Conservation (phyloP, 164 flowering plant genomes). For the Annona squamosa region DNA sequence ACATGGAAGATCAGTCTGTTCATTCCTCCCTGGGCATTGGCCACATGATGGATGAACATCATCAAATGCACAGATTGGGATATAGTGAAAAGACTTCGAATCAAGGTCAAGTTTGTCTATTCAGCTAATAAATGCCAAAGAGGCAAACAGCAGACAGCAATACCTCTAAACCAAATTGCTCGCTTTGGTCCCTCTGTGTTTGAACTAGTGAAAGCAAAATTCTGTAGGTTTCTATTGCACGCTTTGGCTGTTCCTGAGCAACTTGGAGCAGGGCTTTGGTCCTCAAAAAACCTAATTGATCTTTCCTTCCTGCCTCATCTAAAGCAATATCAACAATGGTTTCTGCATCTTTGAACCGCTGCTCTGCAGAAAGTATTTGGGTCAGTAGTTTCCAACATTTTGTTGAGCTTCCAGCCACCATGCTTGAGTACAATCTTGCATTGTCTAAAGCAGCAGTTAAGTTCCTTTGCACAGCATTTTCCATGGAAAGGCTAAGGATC, state of each 20-base stretch:
- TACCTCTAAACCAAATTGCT: slow-evolving; percentile 40
- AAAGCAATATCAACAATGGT: slow-evolving; percentile 68
- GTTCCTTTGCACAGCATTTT: slow-evolving; percentile 79
- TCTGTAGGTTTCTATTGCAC: slow-evolving; percentile 74
- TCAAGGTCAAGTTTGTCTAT: background rate
- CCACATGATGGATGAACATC: background rate
- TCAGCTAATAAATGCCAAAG: background rate
- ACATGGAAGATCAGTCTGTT: background rate
- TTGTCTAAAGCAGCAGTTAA: slow-evolving; percentile 54
- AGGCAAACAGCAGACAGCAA: background rate
- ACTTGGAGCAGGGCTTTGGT: slow-evolving; percentile 75
- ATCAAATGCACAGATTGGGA: background rate
- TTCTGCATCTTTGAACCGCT: slow-evolving; percentile 73
- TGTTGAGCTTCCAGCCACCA: slow-evolving; percentile 48
- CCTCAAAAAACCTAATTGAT: slow-evolving; percentile 59
- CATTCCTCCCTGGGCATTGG: background rate
- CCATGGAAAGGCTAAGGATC: slow-evolving; percentile 47
- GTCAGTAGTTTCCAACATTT: slow-evolving; percentile 76
- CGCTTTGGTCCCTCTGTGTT: slow-evolving; percentile 37
- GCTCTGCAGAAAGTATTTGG: slow-evolving; percentile 65
- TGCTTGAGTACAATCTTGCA: slow-evolving; percentile 39
- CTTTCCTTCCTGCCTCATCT: slow-evolving; percentile 60
- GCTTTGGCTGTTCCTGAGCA: slow-evolving; percentile 75
- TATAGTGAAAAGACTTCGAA: background rate
- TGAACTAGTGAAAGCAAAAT: slow-evolving; percentile 62